Base-by-base conservation (phyloP, 176 grass and related monocot species). In the Neostapfia colusana region DNA sequence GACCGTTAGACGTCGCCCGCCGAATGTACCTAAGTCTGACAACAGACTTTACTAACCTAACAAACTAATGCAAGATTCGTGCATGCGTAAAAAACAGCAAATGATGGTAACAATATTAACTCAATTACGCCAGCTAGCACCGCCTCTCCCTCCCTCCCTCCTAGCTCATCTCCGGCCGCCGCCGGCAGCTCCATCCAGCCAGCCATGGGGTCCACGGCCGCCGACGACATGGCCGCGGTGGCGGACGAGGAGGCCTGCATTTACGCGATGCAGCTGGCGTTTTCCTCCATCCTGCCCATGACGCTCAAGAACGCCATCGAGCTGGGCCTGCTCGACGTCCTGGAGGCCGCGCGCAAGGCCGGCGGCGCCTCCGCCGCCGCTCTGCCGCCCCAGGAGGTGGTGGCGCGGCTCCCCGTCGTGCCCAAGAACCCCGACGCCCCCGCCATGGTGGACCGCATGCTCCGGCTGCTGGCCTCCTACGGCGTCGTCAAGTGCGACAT, bases 301-400 rank as follows among this genome's bases (percentile, higher is more conserved):
- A 98, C 95, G 35, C 95, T 98, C 2, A 98, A 98, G 81, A 92
- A 86, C 49, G 91, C 95, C 23, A 82, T 97, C 38, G 95, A 97
- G 82, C 91, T 97, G 16, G 91, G 80, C 24, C 82, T 97, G 18
- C 95, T 97, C 0, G 95, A 93, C 46, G 89, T 66, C 49, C 84
- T 97, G 31, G 79, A 73, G 65, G 23, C 40, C 28, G 79, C 65
- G 37, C 74, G 89, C 43, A 77, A 69, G 65, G 7, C 18, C n/a
- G n/a, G n/a, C n/a, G n/a, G n/a, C n/a, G n/a, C n/a, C n/a, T n/a
- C n/a, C n/a, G n/a, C n/a, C 26, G 40, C 20, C 7, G 2, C 20
- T 57, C 89, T 93, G 49, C 46, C 80, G 12, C 62, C 95, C 1
- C 31, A 18, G 37, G 95, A 97, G 67, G 64, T 97, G 16, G 89